Evolutionary conservation across 164 flowering plant genomes (phyloP), one percentile per base, ranked within the genome.

Genomic region (Tetracentron sinense): DNA sequence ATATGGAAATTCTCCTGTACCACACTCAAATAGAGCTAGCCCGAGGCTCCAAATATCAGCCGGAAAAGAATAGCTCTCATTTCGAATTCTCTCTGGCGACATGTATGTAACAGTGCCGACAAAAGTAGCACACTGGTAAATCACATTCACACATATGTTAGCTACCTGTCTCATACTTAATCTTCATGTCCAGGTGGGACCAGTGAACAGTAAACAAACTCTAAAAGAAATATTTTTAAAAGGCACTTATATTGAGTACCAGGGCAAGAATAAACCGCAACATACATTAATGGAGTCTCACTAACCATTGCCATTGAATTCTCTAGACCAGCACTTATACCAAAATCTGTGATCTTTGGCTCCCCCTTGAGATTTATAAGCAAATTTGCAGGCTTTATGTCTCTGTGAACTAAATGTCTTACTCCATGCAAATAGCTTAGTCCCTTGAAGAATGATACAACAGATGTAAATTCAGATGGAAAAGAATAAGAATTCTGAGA

Each of bases 11-110:
- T 92, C 97, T 64, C 99, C 99, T 0, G 97, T 95, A 16, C 92
- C 97, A 79, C 99, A 92, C 70, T 95, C 97, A 65, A 95, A 88
- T 53, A 95, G 80, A 54, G 99, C 96, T 70, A 95, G 88, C 35
- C 99, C 97, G 54, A 95, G 96, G 79, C 99, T 95, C 99, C 99
- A 95, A 62, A 95, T 92, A 76, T 95, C 99, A 77, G 97, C 99
- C 20, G 99, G 94, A 72, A 88, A 95, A 26, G 99, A 95, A 73
- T 95, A 95, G 66, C 68, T 79, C 58, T 91, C 97, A 72, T 89
- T 95, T 33, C 96, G 83, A 65, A 95, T 92, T 71, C 99, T 76
- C 81, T 95, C 99, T n/a, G 99, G 99, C 29, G 99, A 91, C 99
- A 95, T 92, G 70, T 94, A 89, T 47, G 99, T 95, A 19, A 95